phyloP scores from a whole-genome alignment of 2,329 filamentous ascomycete genomes.

The Diaporthe caulivora region DNA sequence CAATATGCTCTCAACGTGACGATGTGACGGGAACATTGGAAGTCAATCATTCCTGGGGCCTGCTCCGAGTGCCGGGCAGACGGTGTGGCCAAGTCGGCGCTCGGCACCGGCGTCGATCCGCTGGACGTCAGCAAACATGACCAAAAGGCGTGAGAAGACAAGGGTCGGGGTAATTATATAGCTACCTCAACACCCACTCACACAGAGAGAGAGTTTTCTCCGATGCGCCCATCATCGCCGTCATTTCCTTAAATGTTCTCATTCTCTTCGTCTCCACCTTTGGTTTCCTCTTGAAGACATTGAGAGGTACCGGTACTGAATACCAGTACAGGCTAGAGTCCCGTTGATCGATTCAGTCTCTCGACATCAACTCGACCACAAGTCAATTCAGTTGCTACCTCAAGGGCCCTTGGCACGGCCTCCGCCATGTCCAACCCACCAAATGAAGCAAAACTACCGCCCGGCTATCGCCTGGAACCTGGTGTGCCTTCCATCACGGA shows the following conservation, averaged over 20 bases:
- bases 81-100: too few relatives aligned
- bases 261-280: too few relatives aligned
- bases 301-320: background rate
- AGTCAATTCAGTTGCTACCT: background rate
- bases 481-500: constrained; percentile 51
- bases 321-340: too few relatives aligned
- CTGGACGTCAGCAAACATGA: too few relatives aligned
- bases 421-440: background rate
- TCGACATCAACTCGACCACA: background rate
- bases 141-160: too few relatives aligned
- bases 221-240: too few relatives aligned
- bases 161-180: too few relatives aligned
- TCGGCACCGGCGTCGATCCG: background rate
- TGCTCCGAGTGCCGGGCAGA: background rate
- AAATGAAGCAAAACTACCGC: background rate
- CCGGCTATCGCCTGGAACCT: constrained; percentile 51
- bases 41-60: background rate
- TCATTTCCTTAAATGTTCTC: too few relatives aligned
- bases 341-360: too few relatives aligned
- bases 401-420: too few relatives aligned
- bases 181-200: too few relatives aligned
- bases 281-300: background rate
- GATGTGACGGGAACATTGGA: background rate
- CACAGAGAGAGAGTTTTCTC: too few relatives aligned
- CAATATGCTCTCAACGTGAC: background rate